Percentiles rank a stretch among this genome's conserved stretches.
Evolutionary conservation across 2,329 filamentous ascomycete species (phyloP).

Genomic region (Cladosporium sp.): DNA sequence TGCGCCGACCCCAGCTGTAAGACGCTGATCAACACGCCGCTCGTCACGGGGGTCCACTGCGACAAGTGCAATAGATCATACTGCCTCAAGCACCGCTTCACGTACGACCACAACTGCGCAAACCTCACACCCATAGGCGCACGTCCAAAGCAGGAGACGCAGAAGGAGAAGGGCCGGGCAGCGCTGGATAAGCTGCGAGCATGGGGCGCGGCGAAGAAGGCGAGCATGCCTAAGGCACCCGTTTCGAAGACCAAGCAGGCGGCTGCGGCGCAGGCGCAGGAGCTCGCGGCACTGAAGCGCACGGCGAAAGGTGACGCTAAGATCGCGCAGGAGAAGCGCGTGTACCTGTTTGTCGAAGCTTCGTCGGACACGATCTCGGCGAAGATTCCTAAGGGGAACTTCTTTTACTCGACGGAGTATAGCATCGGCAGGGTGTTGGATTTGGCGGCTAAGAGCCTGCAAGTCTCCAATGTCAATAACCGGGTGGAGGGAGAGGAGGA

Average conservation of each 20-base stretch:
- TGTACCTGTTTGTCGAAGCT: slow-evolving; percentile 87
- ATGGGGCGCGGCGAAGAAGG: slow-evolving; percentile 68
- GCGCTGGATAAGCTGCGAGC: slow-evolving; percentile 71
- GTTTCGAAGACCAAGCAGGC: slow-evolving; percentile 45
- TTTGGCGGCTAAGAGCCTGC: slow-evolving; percentile 66
- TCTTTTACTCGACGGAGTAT: slow-evolving; percentile 61
- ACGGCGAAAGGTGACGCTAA: slow-evolving; percentile 86
- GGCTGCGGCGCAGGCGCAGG: slow-evolving; percentile 59
- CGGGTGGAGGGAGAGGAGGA: slow-evolving; percentile 68
- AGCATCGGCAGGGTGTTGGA: slow-evolving; percentile 80
- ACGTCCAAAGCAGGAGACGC: slow-evolving; percentile 38
- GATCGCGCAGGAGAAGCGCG: slow-evolving; percentile 70
- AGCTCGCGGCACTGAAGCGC: slow-evolving; percentile 73
- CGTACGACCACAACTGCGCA: slow-evolving; percentile 76
- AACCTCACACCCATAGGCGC: slow-evolving; percentile 61
- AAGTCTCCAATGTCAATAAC: slow-evolving; percentile 81
- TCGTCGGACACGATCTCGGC: slow-evolving; percentile 77
- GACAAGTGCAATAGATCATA: slow-evolving; percentile 64
- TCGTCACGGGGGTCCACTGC: slow-evolving; percentile 66
- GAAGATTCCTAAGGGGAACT: slow-evolving; percentile 63
- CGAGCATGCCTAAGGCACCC: slow-evolving; percentile 31
- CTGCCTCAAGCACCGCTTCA: slow-evolving; percentile 69
- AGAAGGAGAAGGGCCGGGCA: slow-evolving; percentile 59
- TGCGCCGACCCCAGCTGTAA: slow-evolving; percentile 63
- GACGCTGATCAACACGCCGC: slow-evolving; percentile 62